A percentile compares a stretch with the other conserved stretches of the same genome.
phyloP scores from a whole-genome alignment of 352 stramenopile genomes.

The Globisporangium heterothallicum region DNA sequence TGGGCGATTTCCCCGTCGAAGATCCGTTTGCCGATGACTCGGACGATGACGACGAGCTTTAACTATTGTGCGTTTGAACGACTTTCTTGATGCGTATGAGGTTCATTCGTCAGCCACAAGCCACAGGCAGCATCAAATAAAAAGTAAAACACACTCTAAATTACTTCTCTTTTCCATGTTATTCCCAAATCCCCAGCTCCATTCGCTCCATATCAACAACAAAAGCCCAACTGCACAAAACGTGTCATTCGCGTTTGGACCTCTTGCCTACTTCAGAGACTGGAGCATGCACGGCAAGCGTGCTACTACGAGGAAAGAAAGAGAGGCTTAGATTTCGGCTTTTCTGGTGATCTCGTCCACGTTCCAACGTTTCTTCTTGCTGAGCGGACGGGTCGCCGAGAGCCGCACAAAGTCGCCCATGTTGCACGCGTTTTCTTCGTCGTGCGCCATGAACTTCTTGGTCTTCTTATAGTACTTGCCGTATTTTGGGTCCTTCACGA shows the following conservation, averaged over 20 bases:
- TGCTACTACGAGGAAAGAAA: too few species aligned
- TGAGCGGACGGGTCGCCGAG: slow-evolving; percentile 68
- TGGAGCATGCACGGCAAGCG: not conserved
- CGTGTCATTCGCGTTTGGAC: not conserved
- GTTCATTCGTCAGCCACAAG: too few species aligned
- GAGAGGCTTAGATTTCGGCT: slow-evolving; percentile 60
- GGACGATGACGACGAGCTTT: slow-evolving; percentile 77
- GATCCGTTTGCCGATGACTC: slow-evolving; percentile 75
- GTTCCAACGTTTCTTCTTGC: slow-evolving; percentile 87
- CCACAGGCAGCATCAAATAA: too few species aligned
- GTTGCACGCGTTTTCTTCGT: slow-evolving; percentile 92
- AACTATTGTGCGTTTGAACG: slow-evolving; percentile 12
- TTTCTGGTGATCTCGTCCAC: slow-evolving; percentile 87
- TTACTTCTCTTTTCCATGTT: slow-evolving; percentile 38
- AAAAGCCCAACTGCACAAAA: not conserved
- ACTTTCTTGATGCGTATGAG: too few species aligned
- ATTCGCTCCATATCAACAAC: not conserved
- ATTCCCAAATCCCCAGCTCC: slow-evolving; percentile 2
- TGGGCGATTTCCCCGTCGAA: slow-evolving; percentile 90
- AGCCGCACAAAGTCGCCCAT: slow-evolving; percentile 85
- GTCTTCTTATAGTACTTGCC: slow-evolving; percentile 94
- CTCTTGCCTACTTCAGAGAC: not conserved
- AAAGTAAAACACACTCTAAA: slow-evolving; percentile 31
- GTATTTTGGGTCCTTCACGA: slow-evolving; percentile 93
- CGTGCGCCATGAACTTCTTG: slow-evolving; percentile 97